These are phyloP conservation scores for Haplosporangium sp. DNA, from an alignment of 371 early-diverging fungal species.

Conservation along the genomic window DNA sequence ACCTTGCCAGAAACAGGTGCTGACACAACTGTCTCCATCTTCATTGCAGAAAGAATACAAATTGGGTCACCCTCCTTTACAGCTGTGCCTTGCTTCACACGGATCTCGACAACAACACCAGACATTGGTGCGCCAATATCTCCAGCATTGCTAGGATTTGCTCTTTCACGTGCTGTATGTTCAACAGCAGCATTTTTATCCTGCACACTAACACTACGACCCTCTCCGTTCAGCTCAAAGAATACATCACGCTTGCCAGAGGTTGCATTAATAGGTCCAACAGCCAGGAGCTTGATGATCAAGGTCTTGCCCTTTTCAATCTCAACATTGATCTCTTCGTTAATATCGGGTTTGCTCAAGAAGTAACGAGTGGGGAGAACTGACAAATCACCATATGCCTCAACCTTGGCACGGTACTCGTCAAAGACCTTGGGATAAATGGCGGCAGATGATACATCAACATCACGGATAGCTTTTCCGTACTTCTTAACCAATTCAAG, in stretches of 20 bases:
- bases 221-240: slow-evolving; percentile 96
- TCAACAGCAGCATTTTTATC: slow-evolving; percentile 71
- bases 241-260: slow-evolving; percentile 92
- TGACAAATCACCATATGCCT: slow-evolving; percentile 87
- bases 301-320: slow-evolving; percentile 91
- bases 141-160: slow-evolving; percentile 78
- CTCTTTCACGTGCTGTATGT: slow-evolving; percentile 79
- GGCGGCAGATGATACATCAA: slow-evolving; percentile 89
- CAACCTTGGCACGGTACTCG: slow-evolving; percentile 81
- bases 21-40: slow-evolving; percentile 96
- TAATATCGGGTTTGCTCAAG: slow-evolving; percentile 85
- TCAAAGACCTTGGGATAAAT: slow-evolving; percentile 95
- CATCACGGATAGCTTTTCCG: slow-evolving; percentile 81
- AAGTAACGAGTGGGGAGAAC: slow-evolving; percentile 92
- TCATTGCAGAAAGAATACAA: slow-evolving; percentile 94
- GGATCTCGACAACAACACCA: slow-evolving; percentile 92
- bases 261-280: slow-evolving; percentile 82
- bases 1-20: slow-evolving; percentile 85
- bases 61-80: slow-evolving; percentile 93
- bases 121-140: slow-evolving; percentile 97
- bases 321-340: slow-evolving; percentile 89
- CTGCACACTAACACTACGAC: slow-evolving; percentile 82
- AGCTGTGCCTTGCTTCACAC: slow-evolving; percentile 79
- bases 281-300: slow-evolving; percentile 91
- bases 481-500: slow-evolving; percentile 81